Evolutionary conservation across 148 eudicot species (phyloP).

Genomic region (Heliosperma pusillum): DNA sequence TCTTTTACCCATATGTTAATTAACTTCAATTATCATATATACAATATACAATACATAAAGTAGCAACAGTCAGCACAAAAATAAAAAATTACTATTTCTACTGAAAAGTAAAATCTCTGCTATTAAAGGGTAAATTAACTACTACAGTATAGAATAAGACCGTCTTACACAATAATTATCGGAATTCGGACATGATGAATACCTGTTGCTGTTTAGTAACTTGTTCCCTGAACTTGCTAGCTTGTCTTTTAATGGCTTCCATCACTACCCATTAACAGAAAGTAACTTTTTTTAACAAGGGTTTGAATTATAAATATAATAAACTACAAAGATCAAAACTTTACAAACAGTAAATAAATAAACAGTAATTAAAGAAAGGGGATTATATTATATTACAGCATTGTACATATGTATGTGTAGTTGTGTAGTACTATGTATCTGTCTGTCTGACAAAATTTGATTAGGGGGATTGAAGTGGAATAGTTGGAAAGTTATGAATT

Average conservation of each 20-base stretch:
- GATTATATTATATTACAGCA: too few species aligned
- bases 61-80: neutral
- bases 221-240: conserved; percentile 77
- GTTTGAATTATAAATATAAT: neutral
- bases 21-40: neutral
- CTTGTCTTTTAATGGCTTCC: conserved; percentile 88
- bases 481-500: conserved; percentile 7
- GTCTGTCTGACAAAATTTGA: neutral
- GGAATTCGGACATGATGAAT: neutral
- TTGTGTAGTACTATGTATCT: neutral
- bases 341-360: too few species aligned
- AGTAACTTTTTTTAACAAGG: neutral
- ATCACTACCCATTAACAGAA: conserved; percentile 26
- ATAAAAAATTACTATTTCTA: neutral
- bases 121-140: neutral
- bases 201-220: conserved; percentile 94
- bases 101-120: neutral
- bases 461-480: conserved; percentile 6
- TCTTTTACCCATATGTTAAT: neutral
- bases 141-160: too few species aligned
- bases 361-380: too few species aligned
- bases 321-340: neutral
- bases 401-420: too few species aligned
- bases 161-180: neutral
- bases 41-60: neutral